These are phyloP conservation scores for Trametes versicolor DNA, from an alignment of 1,284 basidiomycete species.

Conservation along the genomic window DNA sequence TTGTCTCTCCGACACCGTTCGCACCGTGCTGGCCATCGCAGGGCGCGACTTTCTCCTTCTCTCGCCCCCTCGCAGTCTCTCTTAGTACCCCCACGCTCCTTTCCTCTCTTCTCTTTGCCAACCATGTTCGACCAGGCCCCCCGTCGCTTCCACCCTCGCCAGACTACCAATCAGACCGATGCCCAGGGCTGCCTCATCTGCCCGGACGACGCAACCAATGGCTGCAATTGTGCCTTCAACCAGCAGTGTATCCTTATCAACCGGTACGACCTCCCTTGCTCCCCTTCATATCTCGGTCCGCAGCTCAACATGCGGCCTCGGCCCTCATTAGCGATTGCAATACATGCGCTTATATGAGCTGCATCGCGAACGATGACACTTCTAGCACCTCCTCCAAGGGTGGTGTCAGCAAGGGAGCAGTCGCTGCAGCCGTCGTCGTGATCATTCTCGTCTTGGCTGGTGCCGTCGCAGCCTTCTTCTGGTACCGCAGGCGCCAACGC, in stretches of 20 bases:
- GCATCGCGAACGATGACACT: slow-evolving; percentile 47
- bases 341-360: slow-evolving; percentile 60
- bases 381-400: slow-evolving; percentile 40
- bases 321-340: slow-evolving; percentile 59
- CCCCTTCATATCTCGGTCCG: slow-evolving; percentile 21
- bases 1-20: slow-evolving; percentile 40
- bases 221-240: slow-evolving; percentile 62
- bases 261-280: slow-evolving; percentile 53
- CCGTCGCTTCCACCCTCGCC: slow-evolving; percentile 53
- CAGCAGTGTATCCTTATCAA: slow-evolving; percentile 68
- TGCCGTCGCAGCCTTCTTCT: slow-evolving; percentile 61
- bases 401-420: slow-evolving; percentile 70
- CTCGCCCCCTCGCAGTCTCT: slow-evolving; percentile 28
- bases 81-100: slow-evolving; percentile 47
- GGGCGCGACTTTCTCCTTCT: slow-evolving; percentile 36
- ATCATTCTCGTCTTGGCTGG: slow-evolving; percentile 65
- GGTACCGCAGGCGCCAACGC: slow-evolving; percentile 65
- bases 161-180: slow-evolving; percentile 31
- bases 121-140: slow-evolving; percentile 60
- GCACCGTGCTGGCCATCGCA: slow-evolving; percentile 48
- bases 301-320: slow-evolving; percentile 28
- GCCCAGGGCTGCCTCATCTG: slow-evolving; percentile 45
- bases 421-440: slow-evolving; percentile 79
- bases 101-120: slow-evolving; percentile 35
- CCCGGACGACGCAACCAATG: slow-evolving; percentile 48